A percentile compares a stretch with the other conserved stretches of the same genome.
Evolutionary conservation across 495 filamentous ascomycete species (phyloP).

Genomic region (Xylaria grammica): DNA sequence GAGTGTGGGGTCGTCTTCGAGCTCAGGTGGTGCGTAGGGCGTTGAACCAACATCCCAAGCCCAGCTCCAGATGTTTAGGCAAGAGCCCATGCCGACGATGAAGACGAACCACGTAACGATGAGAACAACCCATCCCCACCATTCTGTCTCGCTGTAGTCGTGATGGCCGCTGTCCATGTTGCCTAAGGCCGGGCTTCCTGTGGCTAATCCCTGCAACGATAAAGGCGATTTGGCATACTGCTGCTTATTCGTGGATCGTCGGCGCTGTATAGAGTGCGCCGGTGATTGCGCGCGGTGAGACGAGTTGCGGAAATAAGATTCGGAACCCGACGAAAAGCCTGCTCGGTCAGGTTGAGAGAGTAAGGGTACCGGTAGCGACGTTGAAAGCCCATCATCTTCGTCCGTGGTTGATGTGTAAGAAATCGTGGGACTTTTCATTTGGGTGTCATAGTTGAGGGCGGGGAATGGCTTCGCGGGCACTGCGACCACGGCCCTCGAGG

Average conservation of each 20-base stretch:
- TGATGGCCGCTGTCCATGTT: slow-evolving; percentile 67
- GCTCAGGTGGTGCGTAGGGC: slow-evolving; percentile 87
- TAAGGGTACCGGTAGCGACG: slow-evolving; percentile 33
- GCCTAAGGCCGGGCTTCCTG: slow-evolving; percentile 43
- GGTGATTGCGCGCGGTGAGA: slow-evolving; percentile 28
- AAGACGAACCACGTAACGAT: slow-evolving; percentile 92
- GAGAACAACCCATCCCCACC: slow-evolving; percentile 95
- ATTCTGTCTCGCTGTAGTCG: slow-evolving; percentile 92
- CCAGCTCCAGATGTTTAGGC: slow-evolving; percentile 98
- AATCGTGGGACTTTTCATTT: slow-evolving; percentile 60
- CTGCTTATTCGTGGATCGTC: slow-evolving; percentile 46
- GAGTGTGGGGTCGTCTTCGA: slow-evolving; percentile 90
- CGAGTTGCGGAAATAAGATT: slow-evolving; percentile 64
- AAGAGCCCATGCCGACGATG: slow-evolving; percentile 93
- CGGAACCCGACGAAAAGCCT: slow-evolving; percentile 62
- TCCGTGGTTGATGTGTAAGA: slow-evolving; percentile 76
- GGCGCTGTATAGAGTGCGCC: slow-evolving; percentile 47
- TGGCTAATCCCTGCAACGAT: slow-evolving; percentile 49
- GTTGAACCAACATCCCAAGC: slow-evolving; percentile 99
- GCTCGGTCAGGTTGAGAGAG: slow-evolving; percentile 50
- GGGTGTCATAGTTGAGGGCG: slow-evolving; percentile 28
- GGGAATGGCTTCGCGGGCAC: slow-evolving; percentile 33
- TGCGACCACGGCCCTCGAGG: slow-evolving; percentile 31
- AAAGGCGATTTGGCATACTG: slow-evolving; percentile 68
- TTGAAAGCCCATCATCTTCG: slow-evolving; percentile 71